A percentile compares a stretch with the other conserved stretches of the same genome.
Conservation (phyloP, 108 stramenopile genomes). For the Cyclotella cryptica region DNA sequence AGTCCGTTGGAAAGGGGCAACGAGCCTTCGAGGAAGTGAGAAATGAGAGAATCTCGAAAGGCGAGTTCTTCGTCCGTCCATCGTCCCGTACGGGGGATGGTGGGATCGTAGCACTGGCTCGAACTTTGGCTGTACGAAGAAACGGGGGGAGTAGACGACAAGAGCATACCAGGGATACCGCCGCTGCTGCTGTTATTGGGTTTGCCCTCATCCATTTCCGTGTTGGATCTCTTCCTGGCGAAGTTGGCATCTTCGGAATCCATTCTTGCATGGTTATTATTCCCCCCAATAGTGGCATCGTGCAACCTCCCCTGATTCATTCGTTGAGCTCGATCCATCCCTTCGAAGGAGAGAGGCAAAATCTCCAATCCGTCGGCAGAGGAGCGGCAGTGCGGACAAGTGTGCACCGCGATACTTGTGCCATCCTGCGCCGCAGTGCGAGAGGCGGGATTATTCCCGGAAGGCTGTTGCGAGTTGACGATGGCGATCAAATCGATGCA, state of each 20-base stretch:
- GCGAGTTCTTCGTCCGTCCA: conserved; percentile 86
- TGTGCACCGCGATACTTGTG: conserved; percentile 4
- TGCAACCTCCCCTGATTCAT: conserved; percentile 7
- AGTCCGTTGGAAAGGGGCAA: conserved; percentile 75
- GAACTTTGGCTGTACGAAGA: conserved; percentile 10
- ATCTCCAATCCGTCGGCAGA: conserved; percentile 21
- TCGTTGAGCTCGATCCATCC: conserved; percentile 7
- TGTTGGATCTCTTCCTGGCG: conserved; percentile 6
- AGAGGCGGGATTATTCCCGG: not conserved
- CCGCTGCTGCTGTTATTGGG: conserved; percentile 9
- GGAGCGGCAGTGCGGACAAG: conserved; percentile 17
- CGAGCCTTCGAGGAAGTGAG: conserved; percentile 67
- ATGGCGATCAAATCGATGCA: conserved; percentile 39
- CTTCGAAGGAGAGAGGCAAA: conserved; percentile 21
- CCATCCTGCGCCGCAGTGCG: not conserved
- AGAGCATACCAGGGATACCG: not conserved
- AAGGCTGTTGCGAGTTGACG: conserved; percentile 13
- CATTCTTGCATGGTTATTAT: not conserved
- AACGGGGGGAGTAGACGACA: not conserved
- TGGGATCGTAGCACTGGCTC: conserved; percentile 42
- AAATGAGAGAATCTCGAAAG: conserved; percentile 81
- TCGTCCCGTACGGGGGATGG: conserved; percentile 73
- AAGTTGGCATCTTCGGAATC: not conserved
- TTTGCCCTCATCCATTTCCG: conserved; percentile 11
- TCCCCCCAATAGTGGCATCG: not conserved